Percentiles rank a stretch among this genome's conserved stretches.
phyloP scores from a whole-genome alignment of 129 eudicot genomes.

The Flaveria trinervia region DNA sequence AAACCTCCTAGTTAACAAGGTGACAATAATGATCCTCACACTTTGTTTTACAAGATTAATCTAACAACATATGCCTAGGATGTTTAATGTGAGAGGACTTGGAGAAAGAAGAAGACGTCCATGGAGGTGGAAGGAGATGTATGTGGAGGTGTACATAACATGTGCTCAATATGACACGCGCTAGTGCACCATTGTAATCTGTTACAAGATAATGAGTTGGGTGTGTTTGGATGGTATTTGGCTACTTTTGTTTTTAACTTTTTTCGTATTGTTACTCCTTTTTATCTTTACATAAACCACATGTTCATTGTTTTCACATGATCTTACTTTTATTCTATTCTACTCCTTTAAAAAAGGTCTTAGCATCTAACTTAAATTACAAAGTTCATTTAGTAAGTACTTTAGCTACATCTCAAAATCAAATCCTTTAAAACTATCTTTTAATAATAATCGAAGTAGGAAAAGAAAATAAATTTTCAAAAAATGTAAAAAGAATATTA shows the following conservation, averaged over 20 bases:
- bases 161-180: no score
- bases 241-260: neutral
- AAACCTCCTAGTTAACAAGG: no score
- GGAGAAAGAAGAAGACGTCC: no score
- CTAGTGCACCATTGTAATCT: no score
- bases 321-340: neutral
- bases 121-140: no score
- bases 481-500: no score
- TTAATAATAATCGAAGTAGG: neutral
- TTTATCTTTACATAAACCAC: constrained; percentile 3
- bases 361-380: neutral
- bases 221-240: constrained; percentile 2
- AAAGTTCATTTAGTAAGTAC: neutral
- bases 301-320: neutral
- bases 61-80: no score
- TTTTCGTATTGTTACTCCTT: neutral
- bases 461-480: neutral
- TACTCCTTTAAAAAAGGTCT: constrained; percentile 5
- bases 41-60: no score
- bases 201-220: neutral
- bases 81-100: no score
- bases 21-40: no score
- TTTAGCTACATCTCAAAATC: neutral
- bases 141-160: no score
- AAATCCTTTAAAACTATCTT: neutral